phyloP scores from a whole-genome alignment of 192 early-diverging fungal genomes.

The Coemansia sp. region DNA sequence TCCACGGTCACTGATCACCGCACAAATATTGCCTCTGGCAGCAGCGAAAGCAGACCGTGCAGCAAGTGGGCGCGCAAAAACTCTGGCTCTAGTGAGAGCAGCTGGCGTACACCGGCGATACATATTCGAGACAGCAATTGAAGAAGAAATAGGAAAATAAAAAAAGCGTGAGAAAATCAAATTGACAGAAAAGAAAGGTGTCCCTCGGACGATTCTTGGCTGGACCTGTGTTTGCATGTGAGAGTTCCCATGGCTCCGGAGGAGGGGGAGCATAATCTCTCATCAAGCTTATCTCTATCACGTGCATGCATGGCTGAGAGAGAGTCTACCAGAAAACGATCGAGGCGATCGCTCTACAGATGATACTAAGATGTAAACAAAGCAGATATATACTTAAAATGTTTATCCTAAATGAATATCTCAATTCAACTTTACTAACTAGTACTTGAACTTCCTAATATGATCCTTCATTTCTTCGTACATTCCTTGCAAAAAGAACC shows the following conservation, averaged over 20 bases:
- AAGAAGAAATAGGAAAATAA: constrained; percentile 1
- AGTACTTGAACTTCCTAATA: background rate
- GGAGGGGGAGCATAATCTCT: background rate
- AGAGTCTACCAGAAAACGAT: background rate
- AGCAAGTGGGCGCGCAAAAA: background rate
- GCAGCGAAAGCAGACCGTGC: background rate
- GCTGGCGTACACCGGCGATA: background rate
- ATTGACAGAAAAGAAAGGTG: background rate
- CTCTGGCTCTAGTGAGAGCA: constrained; percentile 2
- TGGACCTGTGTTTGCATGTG: background rate
- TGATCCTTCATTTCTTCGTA: background rate
- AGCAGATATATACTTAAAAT: background rate
- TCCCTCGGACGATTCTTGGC: background rate
- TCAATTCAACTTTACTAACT: background rate
- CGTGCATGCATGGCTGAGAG: background rate
- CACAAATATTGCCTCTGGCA: background rate
- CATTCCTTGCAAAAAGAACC: background rate
- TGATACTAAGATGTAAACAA: background rate
- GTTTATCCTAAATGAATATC: background rate
- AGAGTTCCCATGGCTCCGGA: background rate
- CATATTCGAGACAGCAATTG: background rate
- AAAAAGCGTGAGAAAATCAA: constrained; percentile 2
- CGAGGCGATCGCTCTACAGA: background rate
- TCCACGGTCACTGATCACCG: background rate
- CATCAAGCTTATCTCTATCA: constrained; percentile 9